A percentile compares a stretch with the other conserved stretches of the same genome.
Evolutionary conservation across 345 rosid genomes (phyloP).

Genomic region (Boechera divaricarpa): DNA sequence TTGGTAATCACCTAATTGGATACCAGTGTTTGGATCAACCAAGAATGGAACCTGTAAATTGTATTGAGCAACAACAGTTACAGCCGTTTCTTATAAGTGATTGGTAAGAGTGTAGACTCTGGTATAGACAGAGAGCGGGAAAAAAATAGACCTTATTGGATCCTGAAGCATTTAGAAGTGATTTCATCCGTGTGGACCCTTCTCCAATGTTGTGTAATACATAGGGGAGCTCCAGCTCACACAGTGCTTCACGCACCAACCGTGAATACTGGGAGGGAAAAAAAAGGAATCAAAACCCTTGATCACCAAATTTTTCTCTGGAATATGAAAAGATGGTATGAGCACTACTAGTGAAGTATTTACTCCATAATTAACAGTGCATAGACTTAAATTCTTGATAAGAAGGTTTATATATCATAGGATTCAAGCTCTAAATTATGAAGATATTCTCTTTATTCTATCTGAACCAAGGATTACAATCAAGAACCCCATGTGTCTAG

Average conservation of each 20-base stretch:
- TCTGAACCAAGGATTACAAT: not conserved
- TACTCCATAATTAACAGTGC: not conserved
- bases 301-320: not conserved
- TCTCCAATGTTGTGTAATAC: conserved; percentile 75
- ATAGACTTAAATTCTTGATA: not conserved
- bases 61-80: conserved; percentile 6
- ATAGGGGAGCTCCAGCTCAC: conserved; percentile 85
- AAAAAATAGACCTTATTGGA: conserved; percentile 59
- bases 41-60: conserved; percentile 70
- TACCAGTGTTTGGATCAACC: conserved; percentile 77
- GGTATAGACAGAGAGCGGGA: not conserved
- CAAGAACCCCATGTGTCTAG: not conserved
- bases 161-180: conserved; percentile 65
- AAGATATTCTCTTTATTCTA: not conserved
- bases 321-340: not conserved
- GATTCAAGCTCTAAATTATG: not conserved
- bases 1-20: conserved; percentile 64
- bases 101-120: conserved; percentile 10
- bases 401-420: not conserved
- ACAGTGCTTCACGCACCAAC: conserved; percentile 83
- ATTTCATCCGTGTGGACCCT: conserved; percentile 56
- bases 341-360: not conserved
- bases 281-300: not conserved
- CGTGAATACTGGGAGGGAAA: conserved; percentile 61
- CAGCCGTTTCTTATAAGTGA: conserved; percentile 1